These are phyloP conservation scores for Westerdykella aurantiaca DNA, from an alignment of 2,329 filamentous ascomycete genomes.

Conservation along the genomic window DNA sequence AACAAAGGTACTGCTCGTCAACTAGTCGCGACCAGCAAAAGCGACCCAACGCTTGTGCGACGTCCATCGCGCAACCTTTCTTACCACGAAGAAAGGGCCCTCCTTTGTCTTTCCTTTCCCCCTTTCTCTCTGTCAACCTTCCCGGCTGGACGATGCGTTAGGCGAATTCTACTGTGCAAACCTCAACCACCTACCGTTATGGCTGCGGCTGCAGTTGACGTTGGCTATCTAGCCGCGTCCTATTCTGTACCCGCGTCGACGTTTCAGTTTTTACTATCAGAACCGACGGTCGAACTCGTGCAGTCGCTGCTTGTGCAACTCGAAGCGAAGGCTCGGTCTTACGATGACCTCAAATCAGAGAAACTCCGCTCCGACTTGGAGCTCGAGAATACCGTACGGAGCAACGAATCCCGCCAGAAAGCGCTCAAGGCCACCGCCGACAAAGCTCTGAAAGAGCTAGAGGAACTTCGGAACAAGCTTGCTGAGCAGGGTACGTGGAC, in stretches of 20 bases:
- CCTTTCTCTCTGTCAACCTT: not conserved
- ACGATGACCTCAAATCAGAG: slow-evolving; percentile 74
- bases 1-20: not conserved
- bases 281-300: slow-evolving; percentile 74
- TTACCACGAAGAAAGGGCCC: slow-evolving; percentile 2
- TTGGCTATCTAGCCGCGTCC: slow-evolving; percentile 67
- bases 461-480: slow-evolving; percentile 73
- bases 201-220: slow-evolving; percentile 59
- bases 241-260: slow-evolving; percentile 62
- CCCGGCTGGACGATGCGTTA: slow-evolving; percentile 22
- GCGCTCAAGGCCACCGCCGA: slow-evolving; percentile 75
- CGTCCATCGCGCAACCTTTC: not conserved
- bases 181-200: slow-evolving; percentile 38
- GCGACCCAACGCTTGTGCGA: not conserved
- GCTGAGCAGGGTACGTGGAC: slow-evolving; percentile 66
- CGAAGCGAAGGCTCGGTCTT: slow-evolving; percentile 72
- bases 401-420: slow-evolving; percentile 75
- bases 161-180: slow-evolving; percentile 2
- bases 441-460: slow-evolving; percentile 76
- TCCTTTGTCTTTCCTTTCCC: slow-evolving; percentile 20
- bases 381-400: slow-evolving; percentile 82
- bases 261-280: slow-evolving; percentile 55
- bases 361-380: slow-evolving; percentile 89
- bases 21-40: not conserved
- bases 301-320: slow-evolving; percentile 68